Evolutionary conservation across 352 stramenopile genomes (phyloP).

Genomic region (Pythium utonaiense): DNA sequence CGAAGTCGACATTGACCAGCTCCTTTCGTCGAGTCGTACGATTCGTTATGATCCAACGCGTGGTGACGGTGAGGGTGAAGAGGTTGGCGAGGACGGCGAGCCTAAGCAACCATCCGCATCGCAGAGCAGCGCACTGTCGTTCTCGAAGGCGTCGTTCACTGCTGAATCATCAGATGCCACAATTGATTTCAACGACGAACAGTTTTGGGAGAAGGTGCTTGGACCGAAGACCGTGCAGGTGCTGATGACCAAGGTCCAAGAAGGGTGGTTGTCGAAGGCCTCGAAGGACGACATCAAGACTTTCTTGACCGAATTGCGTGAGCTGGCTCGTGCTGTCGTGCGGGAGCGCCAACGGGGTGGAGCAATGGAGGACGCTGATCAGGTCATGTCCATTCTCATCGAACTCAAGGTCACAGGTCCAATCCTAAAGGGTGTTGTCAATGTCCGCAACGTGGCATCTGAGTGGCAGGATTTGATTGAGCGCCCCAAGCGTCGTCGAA

Average conservation of each 20-base stretch:
- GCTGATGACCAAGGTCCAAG: conserved; percentile 87
- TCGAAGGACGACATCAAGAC: conserved; percentile 78
- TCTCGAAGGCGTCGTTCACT: conserved; percentile 87
- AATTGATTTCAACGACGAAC: conserved; percentile 90
- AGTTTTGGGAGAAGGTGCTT: conserved; percentile 90
- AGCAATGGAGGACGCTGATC: conserved; percentile 76
- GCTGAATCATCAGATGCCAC: conserved; percentile 83
- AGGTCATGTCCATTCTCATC: conserved; percentile 85
- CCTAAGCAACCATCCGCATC: conserved; percentile 34
- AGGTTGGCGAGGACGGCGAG: conserved; percentile 35
- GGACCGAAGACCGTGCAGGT: conserved; percentile 82
- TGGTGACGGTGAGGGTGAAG: conserved; percentile 37
- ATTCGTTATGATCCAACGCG: conserved; percentile 85
- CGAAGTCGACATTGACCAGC: conserved; percentile 86
- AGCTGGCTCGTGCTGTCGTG: conserved; percentile 75
- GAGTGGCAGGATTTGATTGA: conserved; percentile 88
- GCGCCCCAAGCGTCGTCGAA: conserved; percentile 78
- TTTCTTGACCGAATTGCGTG: conserved; percentile 75
- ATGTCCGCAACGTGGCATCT: conserved; percentile 66
- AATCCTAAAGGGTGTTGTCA: conserved; percentile 64
- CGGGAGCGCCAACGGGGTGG: conserved; percentile 83
- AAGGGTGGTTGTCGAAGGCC: conserved; percentile 68
- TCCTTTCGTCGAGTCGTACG: conserved; percentile 81
- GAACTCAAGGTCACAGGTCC: conserved; percentile 85
- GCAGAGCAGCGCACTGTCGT: conserved; percentile 72